Evolutionary conservation across 768 basidiomycete species (phyloP).

Genomic region (Panaeolus papilionaceus): DNA sequence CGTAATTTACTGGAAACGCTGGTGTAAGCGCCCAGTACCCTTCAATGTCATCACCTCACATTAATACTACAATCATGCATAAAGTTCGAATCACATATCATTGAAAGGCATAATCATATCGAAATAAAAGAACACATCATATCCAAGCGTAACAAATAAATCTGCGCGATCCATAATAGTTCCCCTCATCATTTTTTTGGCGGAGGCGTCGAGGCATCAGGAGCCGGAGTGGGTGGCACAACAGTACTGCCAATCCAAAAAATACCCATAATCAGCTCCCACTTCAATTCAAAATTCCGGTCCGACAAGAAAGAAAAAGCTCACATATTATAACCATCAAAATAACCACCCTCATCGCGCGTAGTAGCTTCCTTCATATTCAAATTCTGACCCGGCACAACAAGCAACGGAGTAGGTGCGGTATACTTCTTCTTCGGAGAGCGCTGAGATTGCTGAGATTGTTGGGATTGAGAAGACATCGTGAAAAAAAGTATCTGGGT

Average conservation of each 20-base stretch:
- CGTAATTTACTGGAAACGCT: too few relatives aligned
- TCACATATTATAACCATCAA: not conserved
- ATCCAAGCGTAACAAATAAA: not conserved
- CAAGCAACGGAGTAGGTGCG: not conserved
- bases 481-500: not conserved
- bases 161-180: not conserved
- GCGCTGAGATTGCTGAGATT: not conserved
- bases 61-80: not conserved
- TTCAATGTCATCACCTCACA: not conserved
- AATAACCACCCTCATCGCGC: not conserved
- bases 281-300: too few relatives aligned
- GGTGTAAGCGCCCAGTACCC: not conserved
- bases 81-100: not conserved
- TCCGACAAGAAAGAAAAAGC: too few relatives aligned
- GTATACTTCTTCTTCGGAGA: not conserved
- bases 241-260: not conserved
- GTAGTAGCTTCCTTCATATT: not conserved
- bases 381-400: not conserved
- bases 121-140: not conserved
- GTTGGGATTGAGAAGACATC: not conserved
- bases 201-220: not conserved
- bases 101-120: not conserved
- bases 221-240: constrained; percentile 3
- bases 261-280: not conserved
- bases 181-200: not conserved